phyloP scores from a whole-genome alignment of 1,284 basidiomycete genomes.

The Tausonia pullulans region DNA sequence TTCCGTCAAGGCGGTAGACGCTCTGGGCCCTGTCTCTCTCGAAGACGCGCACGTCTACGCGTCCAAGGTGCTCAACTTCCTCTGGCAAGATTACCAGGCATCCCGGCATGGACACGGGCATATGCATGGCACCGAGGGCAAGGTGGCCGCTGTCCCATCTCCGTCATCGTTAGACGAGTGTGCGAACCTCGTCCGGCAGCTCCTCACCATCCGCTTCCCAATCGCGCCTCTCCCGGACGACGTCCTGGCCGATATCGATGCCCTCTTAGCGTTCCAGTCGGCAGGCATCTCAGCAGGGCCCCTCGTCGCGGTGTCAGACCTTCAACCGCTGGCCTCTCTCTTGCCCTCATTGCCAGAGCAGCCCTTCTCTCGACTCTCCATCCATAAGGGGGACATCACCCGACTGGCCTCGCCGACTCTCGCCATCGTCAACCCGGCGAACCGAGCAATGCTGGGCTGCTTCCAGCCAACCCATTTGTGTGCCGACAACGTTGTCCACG shows the following conservation, averaged over 20 bases:
- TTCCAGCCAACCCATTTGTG: conserved; percentile 18
- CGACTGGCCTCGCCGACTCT: background rate
- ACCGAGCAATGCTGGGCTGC: conserved; percentile 16
- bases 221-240: background rate
- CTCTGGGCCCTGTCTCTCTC: no score
- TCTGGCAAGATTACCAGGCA: no score
- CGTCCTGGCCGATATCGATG: background rate
- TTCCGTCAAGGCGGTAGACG: no score
- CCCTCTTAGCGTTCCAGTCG: background rate
- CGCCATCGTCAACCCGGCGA: conserved; percentile 16
- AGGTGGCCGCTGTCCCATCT: no score
- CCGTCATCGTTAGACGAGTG: no score
- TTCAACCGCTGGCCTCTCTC: background rate
- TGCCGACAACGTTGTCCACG: conserved; percentile 17
- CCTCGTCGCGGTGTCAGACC: background rate
- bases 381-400: conserved; percentile 1
- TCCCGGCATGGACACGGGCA: no score
- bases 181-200: background rate
- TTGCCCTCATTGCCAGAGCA: background rate
- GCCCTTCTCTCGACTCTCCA: background rate
- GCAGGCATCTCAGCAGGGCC: background rate
- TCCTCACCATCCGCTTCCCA: background rate
- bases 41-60: no score
- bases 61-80: no score
- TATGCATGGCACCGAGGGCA: no score